phyloP scores from a whole-genome alignment of 1,139 yeast species.

The Suhomyces panamericanus region DNA sequence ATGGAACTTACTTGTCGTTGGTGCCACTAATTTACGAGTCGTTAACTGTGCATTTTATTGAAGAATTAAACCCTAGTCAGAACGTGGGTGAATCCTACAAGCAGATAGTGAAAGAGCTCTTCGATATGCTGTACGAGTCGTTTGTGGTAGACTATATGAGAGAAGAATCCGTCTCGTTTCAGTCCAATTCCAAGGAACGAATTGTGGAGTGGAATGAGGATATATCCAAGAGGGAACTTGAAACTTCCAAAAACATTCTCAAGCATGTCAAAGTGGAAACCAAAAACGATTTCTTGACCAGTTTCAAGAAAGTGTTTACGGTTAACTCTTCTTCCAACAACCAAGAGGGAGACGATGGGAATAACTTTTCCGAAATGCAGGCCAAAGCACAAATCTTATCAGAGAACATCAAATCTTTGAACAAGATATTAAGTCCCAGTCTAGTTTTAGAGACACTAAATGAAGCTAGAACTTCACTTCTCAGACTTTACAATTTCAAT shows the following conservation, averaged over 20 bases:
- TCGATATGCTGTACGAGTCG: constrained; percentile 52
- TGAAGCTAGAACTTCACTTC: constrained; percentile 38
- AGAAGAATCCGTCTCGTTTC: constrained; percentile 41
- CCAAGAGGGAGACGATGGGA: constrained; percentile 18
- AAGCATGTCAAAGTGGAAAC: constrained; percentile 44
- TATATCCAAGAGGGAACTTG: constrained; percentile 40
- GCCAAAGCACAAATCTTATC: constrained; percentile 47
- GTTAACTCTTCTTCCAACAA: constrained; percentile 29
- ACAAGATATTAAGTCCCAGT: constrained; percentile 43
- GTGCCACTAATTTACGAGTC: constrained; percentile 38
- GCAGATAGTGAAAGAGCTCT: constrained; percentile 35
- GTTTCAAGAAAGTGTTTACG: constrained; percentile 62
- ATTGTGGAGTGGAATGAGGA: constrained; percentile 38
- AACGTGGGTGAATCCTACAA: constrained; percentile 40
- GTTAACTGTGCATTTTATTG: constrained; percentile 28
- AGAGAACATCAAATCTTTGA: constrained; percentile 44
- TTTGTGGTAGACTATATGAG: constrained; percentile 51
- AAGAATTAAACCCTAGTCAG: constrained; percentile 26
- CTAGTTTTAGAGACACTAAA: constrained; percentile 40
- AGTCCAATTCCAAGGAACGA: constrained; percentile 25
- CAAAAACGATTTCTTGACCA: constrained; percentile 50
- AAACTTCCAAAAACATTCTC: constrained; percentile 40
- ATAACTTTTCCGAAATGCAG: constrained; percentile 40
- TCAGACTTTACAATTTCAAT: constrained; percentile 35
- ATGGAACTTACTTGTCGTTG: constrained; percentile 26